These are phyloP conservation scores for Leptographium lundbergii DNA, from an alignment of 2,329 filamentous ascomycete genomes.

Conservation along the genomic window DNA sequence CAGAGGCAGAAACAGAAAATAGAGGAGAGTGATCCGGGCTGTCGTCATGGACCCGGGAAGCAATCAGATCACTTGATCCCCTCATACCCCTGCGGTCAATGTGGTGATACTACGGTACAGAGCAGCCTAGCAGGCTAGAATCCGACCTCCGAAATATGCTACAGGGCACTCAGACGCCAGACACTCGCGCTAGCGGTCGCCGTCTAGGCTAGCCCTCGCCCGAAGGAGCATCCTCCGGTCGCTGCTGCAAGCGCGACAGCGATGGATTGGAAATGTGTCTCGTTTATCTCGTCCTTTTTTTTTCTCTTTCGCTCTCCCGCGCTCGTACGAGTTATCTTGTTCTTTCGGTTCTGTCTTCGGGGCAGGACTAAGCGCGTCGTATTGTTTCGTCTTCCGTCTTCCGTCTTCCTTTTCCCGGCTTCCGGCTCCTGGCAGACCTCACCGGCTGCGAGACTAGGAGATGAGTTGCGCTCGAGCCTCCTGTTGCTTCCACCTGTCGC, in stretches of 20 bases:
- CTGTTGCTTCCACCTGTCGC: not conserved
- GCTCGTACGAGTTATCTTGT: not conserved
- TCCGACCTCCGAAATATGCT: not conserved
- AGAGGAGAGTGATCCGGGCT: too few species aligned
- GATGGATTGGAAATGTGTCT: not conserved
- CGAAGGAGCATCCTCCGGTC: not conserved
- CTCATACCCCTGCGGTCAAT: not conserved
- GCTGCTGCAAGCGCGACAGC: not conserved
- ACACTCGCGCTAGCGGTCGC: not conserved
- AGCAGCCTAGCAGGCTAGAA: not conserved
- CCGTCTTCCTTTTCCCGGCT: too few species aligned
- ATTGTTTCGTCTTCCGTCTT: too few species aligned
- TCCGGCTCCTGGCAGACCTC: too few species aligned
- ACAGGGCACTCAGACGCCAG: not conserved
- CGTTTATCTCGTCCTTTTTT: not conserved
- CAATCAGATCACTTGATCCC: not conserved
- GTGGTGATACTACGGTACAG: not conserved
- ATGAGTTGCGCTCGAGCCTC: not conserved
- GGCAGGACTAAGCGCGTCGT: too few species aligned
- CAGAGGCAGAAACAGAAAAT: not conserved
- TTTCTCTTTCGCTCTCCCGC: not conserved
- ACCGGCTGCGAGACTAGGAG: not conserved
- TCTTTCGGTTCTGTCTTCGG: not conserved
- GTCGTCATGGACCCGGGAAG: not conserved
- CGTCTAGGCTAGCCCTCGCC: not conserved